Evolutionary conservation across 805 yeast genomes (phyloP).

Genomic region (Cyberlindnera mycetangii): DNA sequence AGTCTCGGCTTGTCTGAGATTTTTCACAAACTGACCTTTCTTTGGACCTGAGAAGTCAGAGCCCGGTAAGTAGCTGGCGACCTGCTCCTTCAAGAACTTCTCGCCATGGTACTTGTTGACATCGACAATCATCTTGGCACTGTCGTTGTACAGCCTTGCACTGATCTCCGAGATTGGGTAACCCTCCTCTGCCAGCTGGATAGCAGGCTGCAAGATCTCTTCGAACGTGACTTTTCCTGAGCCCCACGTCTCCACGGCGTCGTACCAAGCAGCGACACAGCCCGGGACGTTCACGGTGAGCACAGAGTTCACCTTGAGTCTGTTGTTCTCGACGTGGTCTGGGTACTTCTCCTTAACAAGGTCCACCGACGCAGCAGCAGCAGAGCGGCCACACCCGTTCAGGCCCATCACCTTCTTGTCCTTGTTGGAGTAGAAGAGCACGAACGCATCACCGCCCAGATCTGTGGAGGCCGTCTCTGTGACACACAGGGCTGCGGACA

Average conservation of each 20-base stretch:
- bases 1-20: slow-evolving; percentile 50
- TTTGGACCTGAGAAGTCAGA: slow-evolving; percentile 44
- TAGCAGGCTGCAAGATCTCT: slow-evolving; percentile 62
- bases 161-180: slow-evolving; percentile 62
- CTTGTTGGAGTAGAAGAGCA: slow-evolving; percentile 50
- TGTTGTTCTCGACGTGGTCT: slow-evolving; percentile 41
- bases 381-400: slow-evolving; percentile 76
- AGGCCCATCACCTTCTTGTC: slow-evolving; percentile 57
- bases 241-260: slow-evolving; percentile 68
- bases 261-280: slow-evolving; percentile 77
- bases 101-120: slow-evolving; percentile 33
- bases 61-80: slow-evolving; percentile 37
- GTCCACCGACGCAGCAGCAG: slow-evolving; percentile 47
- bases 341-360: slow-evolving; percentile 38
- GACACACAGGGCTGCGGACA: slow-evolving; percentile 52
- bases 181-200: slow-evolving; percentile 67
- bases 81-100: slow-evolving; percentile 28
- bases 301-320: slow-evolving; percentile 52
- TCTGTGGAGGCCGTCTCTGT: slow-evolving; percentile 61
- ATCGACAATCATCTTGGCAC: slow-evolving; percentile 36
- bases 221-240: slow-evolving; percentile 59
- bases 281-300: slow-evolving; percentile 75
- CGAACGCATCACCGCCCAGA: slow-evolving; percentile 69
- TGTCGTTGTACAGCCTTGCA: slow-evolving; percentile 45
- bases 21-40: slow-evolving; percentile 56